These are phyloP conservation scores for Amanita rubescens DNA, from an alignment of 768 basidiomycete species.

Conservation along the genomic window DNA sequence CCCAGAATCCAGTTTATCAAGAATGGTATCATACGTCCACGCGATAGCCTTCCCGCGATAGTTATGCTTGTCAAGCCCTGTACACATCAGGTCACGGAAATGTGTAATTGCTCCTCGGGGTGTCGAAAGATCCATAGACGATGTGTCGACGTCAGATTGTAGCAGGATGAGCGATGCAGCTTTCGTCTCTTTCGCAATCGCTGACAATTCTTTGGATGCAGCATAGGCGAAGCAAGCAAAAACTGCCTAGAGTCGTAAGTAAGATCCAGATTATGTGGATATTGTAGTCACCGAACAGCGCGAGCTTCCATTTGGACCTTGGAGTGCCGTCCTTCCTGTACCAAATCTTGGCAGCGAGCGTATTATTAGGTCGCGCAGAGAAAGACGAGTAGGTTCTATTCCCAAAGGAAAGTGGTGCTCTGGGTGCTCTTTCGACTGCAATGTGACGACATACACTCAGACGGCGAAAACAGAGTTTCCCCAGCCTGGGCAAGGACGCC, in stretches of 20 bases:
- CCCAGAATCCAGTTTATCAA: no score
- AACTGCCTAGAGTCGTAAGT: not conserved
- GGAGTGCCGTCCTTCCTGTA: constrained; percentile 5
- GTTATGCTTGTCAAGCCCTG: no score
- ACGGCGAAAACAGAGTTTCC: not conserved
- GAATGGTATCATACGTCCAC: no score
- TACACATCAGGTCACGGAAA: not conserved
- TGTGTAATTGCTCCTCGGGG: not conserved
- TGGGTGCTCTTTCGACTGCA: not conserved
- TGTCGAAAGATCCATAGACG: constrained; percentile 1
- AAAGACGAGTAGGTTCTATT: not conserved
- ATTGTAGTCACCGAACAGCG: not conserved
- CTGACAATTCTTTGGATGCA: not conserved
- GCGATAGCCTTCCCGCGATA: no score
- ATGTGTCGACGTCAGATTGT: not conserved
- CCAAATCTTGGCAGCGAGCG: constrained; percentile 3
- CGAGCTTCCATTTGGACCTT: constrained; percentile 4
- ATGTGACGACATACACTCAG: not conserved
- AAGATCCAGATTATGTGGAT: not conserved
- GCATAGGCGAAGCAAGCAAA: not conserved
- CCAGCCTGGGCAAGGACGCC: not conserved
- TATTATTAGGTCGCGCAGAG: constrained; percentile 3
- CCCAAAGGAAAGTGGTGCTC: not conserved
- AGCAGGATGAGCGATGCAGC: not conserved
- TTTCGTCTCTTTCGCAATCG: not conserved